Evolutionary conservation across 129 eudicot species (phyloP), one percentile per base, ranked within the genome.

Genomic region (Escallonia herrerae): DNA sequence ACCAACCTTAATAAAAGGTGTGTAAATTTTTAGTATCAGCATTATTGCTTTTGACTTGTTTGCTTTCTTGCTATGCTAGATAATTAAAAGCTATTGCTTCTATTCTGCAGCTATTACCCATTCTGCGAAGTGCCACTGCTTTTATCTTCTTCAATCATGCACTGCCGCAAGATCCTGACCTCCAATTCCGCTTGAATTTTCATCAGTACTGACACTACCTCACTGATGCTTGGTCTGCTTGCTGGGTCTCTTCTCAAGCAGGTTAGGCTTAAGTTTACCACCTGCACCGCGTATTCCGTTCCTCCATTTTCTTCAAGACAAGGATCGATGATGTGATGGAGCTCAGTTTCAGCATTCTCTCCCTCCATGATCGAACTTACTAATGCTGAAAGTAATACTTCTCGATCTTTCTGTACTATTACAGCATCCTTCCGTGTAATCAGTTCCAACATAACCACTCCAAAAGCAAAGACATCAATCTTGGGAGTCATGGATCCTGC

Each of bases 381-480:
- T 41, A 53, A 42, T 38, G 66, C 70, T 13, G 71, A 43, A 76
- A 82, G 85, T 46, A 79, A 40, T 6, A 67, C 79, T 58, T 77
- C 80, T 33, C 56, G 43, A 11, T 82, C 73, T 15, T 75, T 86
- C 6, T 76, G 39, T 42, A 56, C 72, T 43, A 72, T 39, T 41
- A 79, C 79, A 2, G 83, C 79, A 38, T 64, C 65, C 65, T 74
- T 79, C 38, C 83, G 81, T 0, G 86, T 74, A 5, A 77, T 68
- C 44, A 86, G 68, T 64, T 82, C 94, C 63, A 86, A 49, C 65
- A 82, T 50, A 54, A 86, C 73, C 22, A 79, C 82, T 65, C 88
- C 94, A 61, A 76, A 82, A 10, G 88, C 81, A 68, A 63, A 86
- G 6, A 82, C 86, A 68, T 85, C 93, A 0, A 73, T 77, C 56